These are phyloP conservation scores for Violaceomyces palustris DNA, from an alignment of 1,284 basidiomycete species.

Conservation along the genomic window DNA sequence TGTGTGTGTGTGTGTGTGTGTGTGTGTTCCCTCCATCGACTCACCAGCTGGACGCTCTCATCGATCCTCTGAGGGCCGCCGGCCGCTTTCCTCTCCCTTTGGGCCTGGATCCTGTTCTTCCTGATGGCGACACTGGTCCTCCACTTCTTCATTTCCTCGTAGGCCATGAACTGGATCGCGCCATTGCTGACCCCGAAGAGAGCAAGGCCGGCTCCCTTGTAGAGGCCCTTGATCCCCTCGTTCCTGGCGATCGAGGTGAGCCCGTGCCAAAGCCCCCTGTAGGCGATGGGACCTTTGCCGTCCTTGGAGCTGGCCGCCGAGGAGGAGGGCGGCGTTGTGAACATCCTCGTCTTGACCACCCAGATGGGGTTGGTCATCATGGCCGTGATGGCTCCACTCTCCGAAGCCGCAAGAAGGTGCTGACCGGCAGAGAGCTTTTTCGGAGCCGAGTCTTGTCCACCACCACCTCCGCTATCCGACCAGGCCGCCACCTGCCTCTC, in stretches of 20 bases:
- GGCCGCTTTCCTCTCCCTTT: background rate
- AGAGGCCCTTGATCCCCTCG: conserved; percentile 74
- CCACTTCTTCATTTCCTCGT: conserved; percentile 91
- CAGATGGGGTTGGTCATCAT: conserved; percentile 96
- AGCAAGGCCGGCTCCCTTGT: conserved; percentile 80
- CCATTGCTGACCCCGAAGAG: conserved; percentile 92
- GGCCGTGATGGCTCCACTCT: conserved; percentile 88
- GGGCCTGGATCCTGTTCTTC: conserved; percentile 5
- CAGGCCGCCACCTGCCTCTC: conserved; percentile 4
- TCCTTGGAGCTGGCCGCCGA: too few relatives aligned
- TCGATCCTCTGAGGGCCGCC: background rate
- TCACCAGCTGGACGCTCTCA: conserved; percentile 13
- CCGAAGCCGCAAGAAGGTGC: conserved; percentile 82
- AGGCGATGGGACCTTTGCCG: too few relatives aligned
- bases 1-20: too few relatives aligned
- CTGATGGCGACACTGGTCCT: conserved; percentile 55
- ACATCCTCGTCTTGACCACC: conserved; percentile 98
- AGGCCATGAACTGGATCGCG: conserved; percentile 90
- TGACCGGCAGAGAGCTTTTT: conserved; percentile 65
- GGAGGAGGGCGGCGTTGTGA: conserved; percentile 62
- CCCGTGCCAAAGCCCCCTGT: conserved; percentile 40
- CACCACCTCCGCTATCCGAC: conserved; percentile 3
- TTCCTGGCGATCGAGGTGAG: conserved; percentile 31
- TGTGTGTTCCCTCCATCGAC: conserved; percentile 1
- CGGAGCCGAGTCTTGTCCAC: background rate